Evolutionary conservation across 257 asterid species (phyloP).

Genomic region (Petrea volubilis): DNA sequence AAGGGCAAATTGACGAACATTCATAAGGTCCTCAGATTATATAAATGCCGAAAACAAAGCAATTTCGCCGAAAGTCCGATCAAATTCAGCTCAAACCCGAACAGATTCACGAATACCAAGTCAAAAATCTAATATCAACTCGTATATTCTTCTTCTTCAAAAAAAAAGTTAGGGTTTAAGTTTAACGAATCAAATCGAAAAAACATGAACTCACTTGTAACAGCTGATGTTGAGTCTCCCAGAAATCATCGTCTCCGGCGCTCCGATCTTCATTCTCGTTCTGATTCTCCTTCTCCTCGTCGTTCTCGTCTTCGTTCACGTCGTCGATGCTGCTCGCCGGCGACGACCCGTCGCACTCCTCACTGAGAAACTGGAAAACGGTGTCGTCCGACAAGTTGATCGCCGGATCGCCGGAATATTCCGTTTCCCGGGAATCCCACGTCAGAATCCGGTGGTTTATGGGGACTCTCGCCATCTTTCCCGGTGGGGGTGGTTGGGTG

Average conservation of each 20-base stretch:
- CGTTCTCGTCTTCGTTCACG: conserved; percentile 26
- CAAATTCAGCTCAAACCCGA: background rate
- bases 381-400: conserved; percentile 70
- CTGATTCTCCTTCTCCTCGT: conserved; percentile 40
- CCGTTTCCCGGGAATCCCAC: conserved; percentile 46
- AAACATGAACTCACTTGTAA: conserved; percentile 55
- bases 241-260: conserved; percentile 40
- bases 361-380: conserved; percentile 68
- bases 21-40: background rate
- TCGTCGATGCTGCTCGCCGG: conserved; percentile 38
- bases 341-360: conserved; percentile 49
- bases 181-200: background rate
- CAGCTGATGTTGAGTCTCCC: conserved; percentile 68
- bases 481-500: too few species aligned
- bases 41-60: background rate
- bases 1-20: too few species aligned
- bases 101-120: background rate
- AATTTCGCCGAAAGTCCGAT: background rate
- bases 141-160: too few species aligned
- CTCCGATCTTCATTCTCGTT: conserved; percentile 21
- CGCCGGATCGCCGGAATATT: conserved; percentile 49
- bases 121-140: background rate
- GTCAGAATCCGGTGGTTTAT: conserved; percentile 63
- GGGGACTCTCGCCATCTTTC: conserved; percentile 43
- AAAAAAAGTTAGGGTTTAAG: background rate